These are phyloP conservation scores for Botrytis tulipae DNA, from an alignment of 2,329 filamentous ascomycete species.

Conservation along the genomic window DNA sequence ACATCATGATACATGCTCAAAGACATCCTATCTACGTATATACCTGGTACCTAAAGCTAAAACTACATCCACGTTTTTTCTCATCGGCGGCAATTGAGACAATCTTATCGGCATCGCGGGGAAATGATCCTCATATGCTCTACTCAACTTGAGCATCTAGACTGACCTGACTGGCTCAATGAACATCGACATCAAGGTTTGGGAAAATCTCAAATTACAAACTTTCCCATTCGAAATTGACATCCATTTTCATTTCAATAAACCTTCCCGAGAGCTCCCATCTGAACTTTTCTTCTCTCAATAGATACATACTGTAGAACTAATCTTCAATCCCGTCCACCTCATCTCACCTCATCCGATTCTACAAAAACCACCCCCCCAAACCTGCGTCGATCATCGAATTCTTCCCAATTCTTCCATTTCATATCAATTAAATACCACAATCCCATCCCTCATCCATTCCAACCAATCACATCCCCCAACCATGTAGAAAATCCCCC, in stretches of 20 bases:
- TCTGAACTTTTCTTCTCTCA: not conserved
- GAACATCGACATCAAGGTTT: not conserved
- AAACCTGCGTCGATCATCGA: not conserved
- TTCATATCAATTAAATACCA: not conserved
- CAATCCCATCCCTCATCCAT: not conserved
- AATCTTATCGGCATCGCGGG: constrained; percentile 15
- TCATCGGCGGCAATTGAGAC: constrained; percentile 17
- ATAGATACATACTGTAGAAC: not conserved
- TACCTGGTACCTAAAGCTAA: not conserved
- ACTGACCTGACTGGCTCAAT: not conserved
- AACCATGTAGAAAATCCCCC: not conserved
- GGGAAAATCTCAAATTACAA: not conserved
- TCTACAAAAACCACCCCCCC: too few species aligned
- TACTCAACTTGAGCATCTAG: constrained; percentile 6
- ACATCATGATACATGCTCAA: constrained; percentile 3
- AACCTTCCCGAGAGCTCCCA: not conserved
- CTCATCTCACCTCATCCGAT: not conserved
- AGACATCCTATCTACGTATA: not conserved
- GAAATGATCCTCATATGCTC: constrained; percentile 13
- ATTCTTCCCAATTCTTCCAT: not conserved
- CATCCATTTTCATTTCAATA: not conserved
- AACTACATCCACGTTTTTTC: constrained; percentile 1
- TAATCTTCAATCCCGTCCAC: not conserved
- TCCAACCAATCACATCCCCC: not conserved
- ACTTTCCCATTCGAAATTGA: not conserved